phyloP scores from a whole-genome alignment of 179 eudicot species.

The Beta macrorhiza region DNA sequence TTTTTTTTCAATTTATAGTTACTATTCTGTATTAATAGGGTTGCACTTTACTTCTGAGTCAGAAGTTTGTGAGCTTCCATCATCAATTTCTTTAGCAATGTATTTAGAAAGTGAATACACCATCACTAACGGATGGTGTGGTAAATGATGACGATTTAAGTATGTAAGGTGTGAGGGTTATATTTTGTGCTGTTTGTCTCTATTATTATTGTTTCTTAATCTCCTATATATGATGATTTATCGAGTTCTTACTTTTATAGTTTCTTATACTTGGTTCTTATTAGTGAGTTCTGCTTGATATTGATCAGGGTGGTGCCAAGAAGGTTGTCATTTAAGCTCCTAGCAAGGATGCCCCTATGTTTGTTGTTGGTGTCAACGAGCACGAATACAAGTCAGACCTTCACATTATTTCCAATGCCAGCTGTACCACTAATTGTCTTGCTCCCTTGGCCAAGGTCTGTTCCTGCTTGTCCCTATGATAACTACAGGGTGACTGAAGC shows the following conservation, averaged over 20 bases:
- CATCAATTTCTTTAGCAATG: background rate
- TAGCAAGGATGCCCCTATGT: conserved; percentile 87
- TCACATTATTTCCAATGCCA: conserved; percentile 71
- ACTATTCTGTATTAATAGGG: too few species aligned
- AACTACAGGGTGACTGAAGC: too few species aligned
- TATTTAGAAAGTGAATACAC: too few species aligned
- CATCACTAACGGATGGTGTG: too few species aligned
- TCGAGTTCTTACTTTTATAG: background rate
- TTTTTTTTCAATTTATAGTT: too few species aligned
- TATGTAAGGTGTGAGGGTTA: too few species aligned
- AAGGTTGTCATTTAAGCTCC: conserved; percentile 82
- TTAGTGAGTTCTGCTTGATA: background rate
- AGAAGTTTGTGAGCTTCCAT: background rate
- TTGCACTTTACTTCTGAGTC: background rate
- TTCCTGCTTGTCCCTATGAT: too few species aligned
- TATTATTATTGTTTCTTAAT: background rate
- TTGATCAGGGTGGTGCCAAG: conserved; percentile 77
- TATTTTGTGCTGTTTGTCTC: background rate
- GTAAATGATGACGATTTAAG: too few species aligned
- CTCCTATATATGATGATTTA: background rate
- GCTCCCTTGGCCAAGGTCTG: conserved; percentile 78
- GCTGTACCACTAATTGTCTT: conserved; percentile 80
- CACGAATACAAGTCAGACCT: conserved; percentile 68
- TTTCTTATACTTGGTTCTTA: too few species aligned
- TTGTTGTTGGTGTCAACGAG: conserved; percentile 84